Percentiles rank a stretch among this genome's conserved stretches.
phyloP scores from a whole-genome alignment of 192 early-diverging fungal genomes.

The Geranomyces michiganensis region DNA sequence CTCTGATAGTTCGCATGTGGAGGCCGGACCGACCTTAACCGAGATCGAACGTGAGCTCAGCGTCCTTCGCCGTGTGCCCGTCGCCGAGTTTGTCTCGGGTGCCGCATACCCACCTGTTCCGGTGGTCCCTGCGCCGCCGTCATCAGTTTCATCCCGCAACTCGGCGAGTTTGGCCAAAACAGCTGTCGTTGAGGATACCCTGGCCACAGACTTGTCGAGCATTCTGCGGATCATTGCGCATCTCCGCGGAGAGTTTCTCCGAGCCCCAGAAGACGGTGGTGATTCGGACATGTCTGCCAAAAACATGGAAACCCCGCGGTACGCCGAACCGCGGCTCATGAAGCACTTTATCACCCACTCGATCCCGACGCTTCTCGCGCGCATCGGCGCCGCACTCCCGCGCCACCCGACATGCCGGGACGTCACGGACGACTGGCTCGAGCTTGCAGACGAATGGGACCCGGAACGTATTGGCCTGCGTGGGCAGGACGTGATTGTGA shows the following conservation, averaged over 20 bases:
- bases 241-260: conserved; percentile 8
- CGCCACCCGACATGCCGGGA: neutral
- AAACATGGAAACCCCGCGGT: neutral
- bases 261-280: neutral
- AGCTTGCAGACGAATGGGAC: neutral
- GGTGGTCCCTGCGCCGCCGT: too few relatives aligned
- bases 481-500: neutral
- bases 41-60: conserved; percentile 9
- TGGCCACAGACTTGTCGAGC: neutral
- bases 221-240: conserved; percentile 13
- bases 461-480: neutral
- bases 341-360: neutral
- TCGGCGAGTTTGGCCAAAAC: neutral
- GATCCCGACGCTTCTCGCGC: neutral
- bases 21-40: neutral
- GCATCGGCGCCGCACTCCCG: neutral
- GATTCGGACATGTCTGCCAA: neutral
- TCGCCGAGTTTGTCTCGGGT: neutral
- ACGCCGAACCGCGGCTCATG: neutral
- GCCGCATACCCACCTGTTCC: neutral
- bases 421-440: neutral
- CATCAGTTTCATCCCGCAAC: neutral
- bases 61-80: conserved; percentile 6
- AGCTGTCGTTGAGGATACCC: neutral
- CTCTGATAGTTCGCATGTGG: neutral